These are phyloP conservation scores for Pestalotiopsis sp. DNA, from an alignment of 2,329 filamentous ascomycete genomes.

Conservation along the genomic window DNA sequence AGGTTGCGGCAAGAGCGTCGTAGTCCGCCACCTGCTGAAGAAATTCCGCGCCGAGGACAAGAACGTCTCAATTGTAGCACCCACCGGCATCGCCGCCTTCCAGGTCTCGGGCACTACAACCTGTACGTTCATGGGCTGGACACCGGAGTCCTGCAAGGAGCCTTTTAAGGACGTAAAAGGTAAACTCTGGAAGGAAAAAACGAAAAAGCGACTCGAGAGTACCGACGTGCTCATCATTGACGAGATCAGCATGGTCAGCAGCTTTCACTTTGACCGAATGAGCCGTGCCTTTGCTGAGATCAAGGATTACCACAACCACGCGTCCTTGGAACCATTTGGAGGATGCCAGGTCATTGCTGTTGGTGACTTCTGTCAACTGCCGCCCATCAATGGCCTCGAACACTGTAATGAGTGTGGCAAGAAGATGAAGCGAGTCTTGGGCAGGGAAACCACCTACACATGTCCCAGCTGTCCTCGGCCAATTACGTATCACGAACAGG, in stretches of 20 bases:
- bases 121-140: slow-evolving; percentile 60
- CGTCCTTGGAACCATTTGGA: too few species aligned
- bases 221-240: slow-evolving; percentile 64
- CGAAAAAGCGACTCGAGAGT: slow-evolving; percentile 24
- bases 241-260: slow-evolving; percentile 68
- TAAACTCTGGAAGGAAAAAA: too few species aligned
- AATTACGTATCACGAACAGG: slow-evolving; percentile 37
- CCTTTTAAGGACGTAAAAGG: slow-evolving; percentile 35
- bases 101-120: slow-evolving; percentile 58
- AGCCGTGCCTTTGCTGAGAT: slow-evolving; percentile 46
- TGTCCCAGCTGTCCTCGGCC: too few species aligned
- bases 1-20: slow-evolving; percentile 60
- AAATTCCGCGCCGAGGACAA: slow-evolving; percentile 34
- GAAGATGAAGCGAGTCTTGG: slow-evolving; percentile 28
- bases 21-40: slow-evolving; percentile 49
- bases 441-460: slow-evolving; percentile 14
- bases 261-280: slow-evolving; percentile 51
- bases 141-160: slow-evolving; percentile 43
- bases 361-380: slow-evolving; percentile 63
- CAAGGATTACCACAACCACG: slow-evolving; percentile 12
- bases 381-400: slow-evolving; percentile 58
- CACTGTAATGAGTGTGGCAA: slow-evolving; percentile 51
- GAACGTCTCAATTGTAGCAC: slow-evolving; percentile 55
- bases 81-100: slow-evolving; percentile 61
- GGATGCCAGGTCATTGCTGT: slow-evolving; percentile 58